Percentiles rank a stretch among this genome's conserved stretches.
Conservation (phyloP, 2,329 filamentous ascomycete species). For the Sporothrix humicola region DNA sequence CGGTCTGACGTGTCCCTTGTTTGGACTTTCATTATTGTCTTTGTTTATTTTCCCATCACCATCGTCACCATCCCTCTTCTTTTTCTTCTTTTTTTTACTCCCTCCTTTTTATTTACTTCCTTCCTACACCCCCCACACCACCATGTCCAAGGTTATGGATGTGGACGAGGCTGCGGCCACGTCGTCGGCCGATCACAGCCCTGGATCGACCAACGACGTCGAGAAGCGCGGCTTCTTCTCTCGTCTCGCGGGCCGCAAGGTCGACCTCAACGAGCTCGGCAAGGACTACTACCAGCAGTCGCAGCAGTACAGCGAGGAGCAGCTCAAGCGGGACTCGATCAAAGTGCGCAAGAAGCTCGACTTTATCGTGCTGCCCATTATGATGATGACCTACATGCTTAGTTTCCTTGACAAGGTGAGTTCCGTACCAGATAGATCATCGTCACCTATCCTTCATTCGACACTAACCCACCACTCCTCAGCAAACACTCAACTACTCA, state of each 20-base stretch:
- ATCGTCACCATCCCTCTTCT: not conserved
- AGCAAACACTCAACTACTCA: slow-evolving; percentile 45
- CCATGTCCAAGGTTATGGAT: slow-evolving; percentile 26
- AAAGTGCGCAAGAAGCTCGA: slow-evolving; percentile 48
- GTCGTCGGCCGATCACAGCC: slow-evolving; percentile 18
- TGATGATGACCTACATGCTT: slow-evolving; percentile 47
- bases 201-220: slow-evolving; percentile 11
- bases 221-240: slow-evolving; percentile 20
- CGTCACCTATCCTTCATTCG: too few species aligned
- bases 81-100: not conserved
- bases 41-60: not conserved
- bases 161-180: slow-evolving; percentile 21
- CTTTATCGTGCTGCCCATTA: slow-evolving; percentile 47
- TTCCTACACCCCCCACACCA: not conserved
- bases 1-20: not conserved
- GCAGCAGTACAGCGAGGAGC: slow-evolving; percentile 45
- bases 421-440: not conserved
- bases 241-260: slow-evolving; percentile 17
- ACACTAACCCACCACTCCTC: not conserved
- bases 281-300: slow-evolving; percentile 45
- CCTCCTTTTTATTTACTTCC: not conserved
- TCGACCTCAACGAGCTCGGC: slow-evolving; percentile 38
- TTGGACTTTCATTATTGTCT: not conserved
- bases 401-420: slow-evolving; percentile 45
- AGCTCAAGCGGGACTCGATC: slow-evolving; percentile 42